phyloP scores from a whole-genome alignment of 495 filamentous ascomycete genomes.

The Lasiosphaeria miniovina region DNA sequence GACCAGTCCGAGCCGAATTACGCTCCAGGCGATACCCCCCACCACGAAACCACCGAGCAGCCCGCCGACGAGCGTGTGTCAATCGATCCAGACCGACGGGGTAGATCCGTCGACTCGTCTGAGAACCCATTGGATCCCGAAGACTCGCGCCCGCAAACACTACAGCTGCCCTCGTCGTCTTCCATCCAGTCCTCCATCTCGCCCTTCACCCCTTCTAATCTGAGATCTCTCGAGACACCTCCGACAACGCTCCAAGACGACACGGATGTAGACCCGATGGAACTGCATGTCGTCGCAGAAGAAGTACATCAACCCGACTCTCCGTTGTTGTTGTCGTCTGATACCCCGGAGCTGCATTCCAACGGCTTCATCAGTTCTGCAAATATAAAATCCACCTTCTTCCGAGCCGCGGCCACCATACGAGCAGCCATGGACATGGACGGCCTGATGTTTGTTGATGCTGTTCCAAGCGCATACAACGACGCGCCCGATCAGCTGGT shows the following conservation, averaged over 20 bases:
- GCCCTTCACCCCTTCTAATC: background rate
- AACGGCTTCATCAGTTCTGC: constrained; percentile 31
- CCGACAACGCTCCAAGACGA: constrained; percentile 21
- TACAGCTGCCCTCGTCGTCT: constrained; percentile 15
- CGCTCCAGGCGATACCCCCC: background rate
- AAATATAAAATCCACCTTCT: constrained; percentile 36
- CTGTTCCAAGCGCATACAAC: constrained; percentile 31
- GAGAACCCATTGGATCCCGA: background rate
- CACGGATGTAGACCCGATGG: constrained; percentile 13
- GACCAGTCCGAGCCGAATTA: constrained; percentile 26
- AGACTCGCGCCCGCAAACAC: background rate
- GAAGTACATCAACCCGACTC: background rate
- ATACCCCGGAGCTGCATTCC: constrained; percentile 9
- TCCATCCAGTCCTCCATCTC: constrained; percentile 22
- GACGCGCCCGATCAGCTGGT: constrained; percentile 14
- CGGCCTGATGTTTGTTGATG: constrained; percentile 50
- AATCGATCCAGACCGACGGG: background rate
- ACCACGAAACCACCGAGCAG: background rate
- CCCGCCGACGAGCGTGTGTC: background rate
- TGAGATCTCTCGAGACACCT: constrained; percentile 11
- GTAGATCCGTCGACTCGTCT: background rate
- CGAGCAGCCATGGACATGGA: constrained; percentile 48
- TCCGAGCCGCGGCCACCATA: constrained; percentile 45
- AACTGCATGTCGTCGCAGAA: constrained; percentile 10
- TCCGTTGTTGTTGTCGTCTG: background rate